A percentile compares a stretch with the other conserved stretches of the same genome.
Evolutionary conservation across 148 eudicot genomes (phyloP).

Genomic region (Silene uniflora): DNA sequence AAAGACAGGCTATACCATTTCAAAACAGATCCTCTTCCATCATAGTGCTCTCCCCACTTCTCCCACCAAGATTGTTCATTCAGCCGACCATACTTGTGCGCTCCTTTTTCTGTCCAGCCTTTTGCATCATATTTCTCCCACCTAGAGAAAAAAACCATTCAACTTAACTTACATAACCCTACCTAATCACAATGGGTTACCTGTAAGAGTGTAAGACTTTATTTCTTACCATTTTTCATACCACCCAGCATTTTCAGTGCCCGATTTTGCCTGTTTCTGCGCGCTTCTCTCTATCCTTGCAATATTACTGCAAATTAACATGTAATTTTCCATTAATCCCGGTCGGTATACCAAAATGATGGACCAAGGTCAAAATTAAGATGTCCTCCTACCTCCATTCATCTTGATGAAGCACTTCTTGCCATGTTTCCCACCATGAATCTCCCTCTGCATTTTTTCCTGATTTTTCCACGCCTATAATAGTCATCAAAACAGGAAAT

Average conservation of each 20-base stretch:
- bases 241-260: constrained; percentile 97
- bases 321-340: not conserved
- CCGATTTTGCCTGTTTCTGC: constrained; percentile 97
- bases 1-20: constrained; percentile 59
- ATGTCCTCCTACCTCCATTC: constrained; percentile 76
- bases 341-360: not conserved
- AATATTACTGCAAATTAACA: constrained; percentile 62
- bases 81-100: constrained; percentile 92
- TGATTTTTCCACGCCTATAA: constrained; percentile 86
- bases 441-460: constrained; percentile 96
- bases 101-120: constrained; percentile 99
- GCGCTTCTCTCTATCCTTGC: constrained; percentile 96
- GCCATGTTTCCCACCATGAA: constrained; percentile 99
- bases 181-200: not conserved
- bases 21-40: constrained; percentile 93
- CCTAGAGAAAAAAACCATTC: constrained; percentile 42
- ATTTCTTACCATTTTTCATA: constrained; percentile 83
- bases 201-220: not conserved
- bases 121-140: constrained; percentile 99
- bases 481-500: constrained; percentile 1
- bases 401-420: constrained; percentile 96
- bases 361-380: not conserved
- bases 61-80: constrained; percentile 99
- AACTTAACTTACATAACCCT: not conserved
- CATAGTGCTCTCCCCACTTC: constrained; percentile 97